Evolutionary conservation across 179 eudicot genomes (phyloP).

Genomic region (Beta lomatogona): DNA sequence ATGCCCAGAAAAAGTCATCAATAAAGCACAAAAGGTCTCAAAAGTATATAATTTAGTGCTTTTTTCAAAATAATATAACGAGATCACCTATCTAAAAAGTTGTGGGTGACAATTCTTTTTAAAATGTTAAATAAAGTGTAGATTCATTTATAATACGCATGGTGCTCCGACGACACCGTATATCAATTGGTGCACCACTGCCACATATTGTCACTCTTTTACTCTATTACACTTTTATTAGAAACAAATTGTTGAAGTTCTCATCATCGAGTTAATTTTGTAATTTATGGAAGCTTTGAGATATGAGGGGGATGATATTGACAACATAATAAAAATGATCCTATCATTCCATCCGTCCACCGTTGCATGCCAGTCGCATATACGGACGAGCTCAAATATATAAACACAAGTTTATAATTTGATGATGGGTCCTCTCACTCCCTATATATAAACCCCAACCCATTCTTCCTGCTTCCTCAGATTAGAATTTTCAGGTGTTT

Average conservation of each 20-base stretch:
- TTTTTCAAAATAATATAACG: no score
- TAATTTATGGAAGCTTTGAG: slow-evolving; percentile 2
- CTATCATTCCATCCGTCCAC: background rate
- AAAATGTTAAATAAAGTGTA: no score
- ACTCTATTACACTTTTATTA: no score
- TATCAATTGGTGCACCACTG: no score
- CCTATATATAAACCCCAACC: slow-evolving; percentile 4
- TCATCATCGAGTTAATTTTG: background rate
- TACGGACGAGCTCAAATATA: background rate
- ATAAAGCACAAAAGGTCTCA: no score
- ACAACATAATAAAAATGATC: slow-evolving; percentile 10
- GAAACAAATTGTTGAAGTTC: background rate
- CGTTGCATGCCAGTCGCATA: slow-evolving; percentile 9
- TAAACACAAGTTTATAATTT: background rate
- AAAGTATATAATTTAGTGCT: no score
- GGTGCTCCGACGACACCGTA: no score
- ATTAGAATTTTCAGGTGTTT: background rate
- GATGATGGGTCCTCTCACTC: slow-evolving; percentile 8
- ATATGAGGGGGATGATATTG: slow-evolving; percentile 1
- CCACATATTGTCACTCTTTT: no score
- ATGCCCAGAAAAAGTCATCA: no score
- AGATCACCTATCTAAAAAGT: no score
- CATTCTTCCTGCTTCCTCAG: background rate
- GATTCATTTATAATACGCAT: no score
- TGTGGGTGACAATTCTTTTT: no score